Percentiles rank a stretch among this genome's conserved stretches.
phyloP scores from a whole-genome alignment of 108 stramenopile genomes.

The Epipyxis sp. region DNA sequence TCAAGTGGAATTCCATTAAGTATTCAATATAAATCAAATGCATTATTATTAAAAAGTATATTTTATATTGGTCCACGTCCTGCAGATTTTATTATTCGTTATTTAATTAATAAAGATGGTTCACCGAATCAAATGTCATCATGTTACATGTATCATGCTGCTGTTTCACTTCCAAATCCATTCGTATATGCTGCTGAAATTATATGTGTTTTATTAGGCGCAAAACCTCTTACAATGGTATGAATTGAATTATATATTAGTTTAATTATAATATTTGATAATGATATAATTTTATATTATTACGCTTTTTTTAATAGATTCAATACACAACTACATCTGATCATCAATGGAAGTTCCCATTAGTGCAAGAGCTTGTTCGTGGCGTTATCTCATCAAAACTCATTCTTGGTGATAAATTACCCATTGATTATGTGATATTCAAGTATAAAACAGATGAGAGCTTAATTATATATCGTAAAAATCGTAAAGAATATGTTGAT shows the following conservation, averaged over 20 bases:
- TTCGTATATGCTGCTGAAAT: slow-evolving; percentile 24
- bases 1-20: neutral
- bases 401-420: neutral
- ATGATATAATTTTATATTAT: too few relatives aligned
- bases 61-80: neutral
- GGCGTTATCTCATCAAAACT: neutral
- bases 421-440: neutral
- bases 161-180: neutral
- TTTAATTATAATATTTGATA: too few relatives aligned
- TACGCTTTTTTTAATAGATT: too few relatives aligned
- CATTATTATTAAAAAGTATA: neutral
- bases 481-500: slow-evolving; percentile 1
- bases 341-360: slow-evolving; percentile 34
- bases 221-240: slow-evolving; percentile 27
- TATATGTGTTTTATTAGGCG: slow-evolving; percentile 1
- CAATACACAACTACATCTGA: slow-evolving; percentile 6
- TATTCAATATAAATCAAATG: neutral
- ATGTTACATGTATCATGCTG: slow-evolving; percentile 29
- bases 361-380: neutral
- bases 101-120: neutral
- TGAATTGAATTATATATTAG: too few relatives aligned
- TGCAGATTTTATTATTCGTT: neutral
- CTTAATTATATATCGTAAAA: slow-evolving; percentile 3
- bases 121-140: neutral
- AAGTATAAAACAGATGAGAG: neutral